A percentile compares a stretch with the other conserved stretches of the same genome.
phyloP scores from a whole-genome alignment of 345 rosid species.

The Corchorus capsularis region DNA sequence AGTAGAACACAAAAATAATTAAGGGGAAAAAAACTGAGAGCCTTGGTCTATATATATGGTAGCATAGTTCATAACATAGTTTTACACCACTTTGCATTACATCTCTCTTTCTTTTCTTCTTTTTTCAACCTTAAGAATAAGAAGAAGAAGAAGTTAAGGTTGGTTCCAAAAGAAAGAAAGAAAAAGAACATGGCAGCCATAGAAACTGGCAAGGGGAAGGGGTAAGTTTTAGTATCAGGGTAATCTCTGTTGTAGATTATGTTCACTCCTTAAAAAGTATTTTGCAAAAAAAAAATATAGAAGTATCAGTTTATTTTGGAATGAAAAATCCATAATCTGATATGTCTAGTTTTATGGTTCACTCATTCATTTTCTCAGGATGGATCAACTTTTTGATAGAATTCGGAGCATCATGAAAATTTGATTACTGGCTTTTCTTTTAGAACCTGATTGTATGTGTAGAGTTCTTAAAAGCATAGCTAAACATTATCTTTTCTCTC shows the following conservation, averaged over 20 bases:
- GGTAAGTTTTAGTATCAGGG: slow-evolving; percentile 83
- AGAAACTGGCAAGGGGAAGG: no score
- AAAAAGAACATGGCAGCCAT: no score
- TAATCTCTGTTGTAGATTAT: slow-evolving; percentile 30
- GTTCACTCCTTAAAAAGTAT: not conserved
- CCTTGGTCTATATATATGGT: no score
- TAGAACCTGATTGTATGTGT: not conserved
- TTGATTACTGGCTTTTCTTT: not conserved
- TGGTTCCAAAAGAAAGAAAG: no score
- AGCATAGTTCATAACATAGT: no score
- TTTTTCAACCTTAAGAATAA: no score
- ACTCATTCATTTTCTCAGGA: not conserved
- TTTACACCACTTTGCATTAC: no score
- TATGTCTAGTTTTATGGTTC: not conserved
- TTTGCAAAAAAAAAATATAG: not conserved
- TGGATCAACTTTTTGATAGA: not conserved
- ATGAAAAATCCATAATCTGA: not conserved
- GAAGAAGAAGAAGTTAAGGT: no score
- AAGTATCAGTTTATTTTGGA: not conserved
- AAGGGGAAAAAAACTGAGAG: no score
- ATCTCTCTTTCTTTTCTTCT: no score
- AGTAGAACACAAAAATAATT: no score
- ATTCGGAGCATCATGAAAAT: not conserved
- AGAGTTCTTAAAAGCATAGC: not conserved
- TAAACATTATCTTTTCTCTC: not conserved